Evolutionary conservation across 768 basidiomycete species (phyloP).

Genomic region (Tremella yokohamensis): DNA sequence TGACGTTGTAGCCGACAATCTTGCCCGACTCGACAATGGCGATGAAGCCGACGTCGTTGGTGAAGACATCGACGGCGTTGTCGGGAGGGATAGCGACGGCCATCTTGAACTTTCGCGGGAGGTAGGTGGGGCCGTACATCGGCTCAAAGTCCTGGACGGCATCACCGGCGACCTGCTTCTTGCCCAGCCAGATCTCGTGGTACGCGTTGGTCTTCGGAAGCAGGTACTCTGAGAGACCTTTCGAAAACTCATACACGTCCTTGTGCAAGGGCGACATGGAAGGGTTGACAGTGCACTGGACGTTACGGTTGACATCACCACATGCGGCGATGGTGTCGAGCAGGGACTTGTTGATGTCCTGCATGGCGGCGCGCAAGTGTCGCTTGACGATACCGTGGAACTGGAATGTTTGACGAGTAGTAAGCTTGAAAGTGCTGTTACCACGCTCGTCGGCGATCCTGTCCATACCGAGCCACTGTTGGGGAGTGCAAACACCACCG

Average conservation of each 20-base stretch:
- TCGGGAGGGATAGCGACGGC: constrained; percentile 93
- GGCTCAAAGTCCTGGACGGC: constrained; percentile 93
- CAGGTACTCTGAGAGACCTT: constrained; percentile 75
- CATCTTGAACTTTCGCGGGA: constrained; percentile 96
- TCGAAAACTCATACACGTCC: constrained; percentile 78
- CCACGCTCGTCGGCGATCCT: constrained; percentile 95
- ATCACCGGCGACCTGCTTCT: constrained; percentile 90
- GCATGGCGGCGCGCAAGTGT: constrained; percentile 92
- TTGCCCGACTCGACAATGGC: constrained; percentile 77
- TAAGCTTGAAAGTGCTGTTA: constrained; percentile 90
- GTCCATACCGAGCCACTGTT: constrained; percentile 94
- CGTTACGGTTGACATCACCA: constrained; percentile 93
- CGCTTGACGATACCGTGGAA: constrained; percentile 98
- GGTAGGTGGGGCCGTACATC: constrained; percentile 94
- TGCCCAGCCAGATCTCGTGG: constrained; percentile 98
- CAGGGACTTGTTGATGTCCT: constrained; percentile 84
- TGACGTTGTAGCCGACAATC: constrained; percentile 87
- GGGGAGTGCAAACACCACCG: constrained; percentile 84
- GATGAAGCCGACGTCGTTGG: constrained; percentile 88
- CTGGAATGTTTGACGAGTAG: constrained; percentile 97
- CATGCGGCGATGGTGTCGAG: constrained; percentile 97
- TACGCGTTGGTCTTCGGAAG: constrained; percentile 89
- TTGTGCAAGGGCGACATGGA: constrained; percentile 78
- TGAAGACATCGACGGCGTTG: constrained; percentile 93
- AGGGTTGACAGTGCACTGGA: constrained; percentile 87